Percentiles rank a stretch among this genome's conserved stretches.
These are phyloP conservation scores for Mycena belliarum DNA, from an alignment of 768 basidiomycete genomes.

Conservation along the genomic window DNA sequence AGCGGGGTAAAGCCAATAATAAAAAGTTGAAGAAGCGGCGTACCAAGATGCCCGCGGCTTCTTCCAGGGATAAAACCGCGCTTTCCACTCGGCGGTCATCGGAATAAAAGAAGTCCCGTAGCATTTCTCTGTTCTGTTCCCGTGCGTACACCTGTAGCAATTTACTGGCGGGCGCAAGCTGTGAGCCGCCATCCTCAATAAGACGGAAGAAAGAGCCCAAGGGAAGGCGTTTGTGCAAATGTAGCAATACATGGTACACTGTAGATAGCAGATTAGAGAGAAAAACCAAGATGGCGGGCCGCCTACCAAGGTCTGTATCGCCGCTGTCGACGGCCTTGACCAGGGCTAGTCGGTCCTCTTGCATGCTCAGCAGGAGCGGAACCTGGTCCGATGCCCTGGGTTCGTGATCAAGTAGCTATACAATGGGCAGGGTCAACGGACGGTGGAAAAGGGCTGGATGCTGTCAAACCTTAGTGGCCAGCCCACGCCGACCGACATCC, in stretches of 20 bases:
- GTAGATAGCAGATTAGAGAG: background rate
- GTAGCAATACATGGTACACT: conserved; percentile 94
- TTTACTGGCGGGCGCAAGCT: conserved; percentile 71
- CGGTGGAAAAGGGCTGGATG: background rate
- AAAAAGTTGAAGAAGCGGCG: conserved; percentile 1
- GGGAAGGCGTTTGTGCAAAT: conserved; percentile 78
- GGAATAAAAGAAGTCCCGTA: conserved; percentile 96
- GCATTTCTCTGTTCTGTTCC: conserved; percentile 88
- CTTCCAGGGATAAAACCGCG: conserved; percentile 85
- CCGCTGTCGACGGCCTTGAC: conserved; percentile 92
- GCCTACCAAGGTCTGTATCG: conserved; percentile 88
- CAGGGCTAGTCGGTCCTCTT: conserved; percentile 87
- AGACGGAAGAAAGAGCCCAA: conserved; percentile 93
- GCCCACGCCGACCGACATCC: conserved; percentile 76
- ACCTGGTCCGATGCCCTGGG: conserved; percentile 88
- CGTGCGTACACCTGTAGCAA: conserved; percentile 88
- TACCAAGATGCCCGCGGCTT: conserved; percentile 70
- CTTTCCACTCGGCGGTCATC: conserved; percentile 95
- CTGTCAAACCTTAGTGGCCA: conserved; percentile 77
- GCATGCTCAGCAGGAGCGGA: conserved; percentile 90
- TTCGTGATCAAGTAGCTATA: conserved; percentile 89
- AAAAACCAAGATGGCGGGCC: background rate
- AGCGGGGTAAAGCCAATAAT: background rate
- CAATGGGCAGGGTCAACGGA: background rate
- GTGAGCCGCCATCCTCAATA: conserved; percentile 85